These are phyloP conservation scores for Trypanosoma avium DNA, from an alignment of 208 protist genomes.

Conservation along the genomic window DNA sequence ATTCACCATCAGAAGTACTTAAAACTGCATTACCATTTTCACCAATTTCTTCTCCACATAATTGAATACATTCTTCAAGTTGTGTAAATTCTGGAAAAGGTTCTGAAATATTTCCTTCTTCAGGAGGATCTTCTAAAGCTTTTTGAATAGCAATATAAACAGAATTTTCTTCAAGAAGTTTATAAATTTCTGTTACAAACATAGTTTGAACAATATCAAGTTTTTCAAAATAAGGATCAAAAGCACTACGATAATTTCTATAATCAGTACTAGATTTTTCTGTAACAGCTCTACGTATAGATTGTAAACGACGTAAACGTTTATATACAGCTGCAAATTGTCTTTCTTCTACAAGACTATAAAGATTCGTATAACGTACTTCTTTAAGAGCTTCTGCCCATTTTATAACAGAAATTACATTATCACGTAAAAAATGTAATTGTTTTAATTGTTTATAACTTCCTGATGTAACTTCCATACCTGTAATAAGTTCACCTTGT, in stretches of 20 bases:
- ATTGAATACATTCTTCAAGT: slow-evolving; percentile 71
- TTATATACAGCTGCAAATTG: slow-evolving; percentile 68
- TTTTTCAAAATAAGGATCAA: slow-evolving; percentile 89
- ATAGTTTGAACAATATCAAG: slow-evolving; percentile 66
- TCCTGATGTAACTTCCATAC: slow-evolving; percentile 60
- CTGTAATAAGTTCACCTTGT: slow-evolving; percentile 74
- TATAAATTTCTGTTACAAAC: slow-evolving; percentile 68
- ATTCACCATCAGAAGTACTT: slow-evolving; percentile 52
- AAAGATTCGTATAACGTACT: slow-evolving; percentile 76
- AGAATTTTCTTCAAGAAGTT: slow-evolving; percentile 61
- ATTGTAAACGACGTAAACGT: slow-evolving; percentile 60
- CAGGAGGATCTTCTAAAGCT: slow-evolving; percentile 62
- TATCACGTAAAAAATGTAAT: slow-evolving; percentile 78
- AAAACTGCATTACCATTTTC: slow-evolving; percentile 33
- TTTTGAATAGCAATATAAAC: slow-evolving; percentile 75
- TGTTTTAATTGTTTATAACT: slow-evolving; percentile 73
- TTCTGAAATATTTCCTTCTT: slow-evolving; percentile 22
- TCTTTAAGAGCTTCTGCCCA: slow-evolving; percentile 83
- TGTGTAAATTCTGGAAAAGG: slow-evolving; percentile 49
- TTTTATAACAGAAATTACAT: slow-evolving; percentile 76
- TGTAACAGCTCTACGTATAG: slow-evolving; percentile 73
- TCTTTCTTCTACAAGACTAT: slow-evolving; percentile 52
- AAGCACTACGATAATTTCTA: slow-evolving; percentile 62
- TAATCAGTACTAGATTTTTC: slow-evolving; percentile 56
- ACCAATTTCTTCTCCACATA: slow-evolving; percentile 68